phyloP scores from a whole-genome alignment of 2,329 filamentous ascomycete genomes.

The Knufia petricola region DNA sequence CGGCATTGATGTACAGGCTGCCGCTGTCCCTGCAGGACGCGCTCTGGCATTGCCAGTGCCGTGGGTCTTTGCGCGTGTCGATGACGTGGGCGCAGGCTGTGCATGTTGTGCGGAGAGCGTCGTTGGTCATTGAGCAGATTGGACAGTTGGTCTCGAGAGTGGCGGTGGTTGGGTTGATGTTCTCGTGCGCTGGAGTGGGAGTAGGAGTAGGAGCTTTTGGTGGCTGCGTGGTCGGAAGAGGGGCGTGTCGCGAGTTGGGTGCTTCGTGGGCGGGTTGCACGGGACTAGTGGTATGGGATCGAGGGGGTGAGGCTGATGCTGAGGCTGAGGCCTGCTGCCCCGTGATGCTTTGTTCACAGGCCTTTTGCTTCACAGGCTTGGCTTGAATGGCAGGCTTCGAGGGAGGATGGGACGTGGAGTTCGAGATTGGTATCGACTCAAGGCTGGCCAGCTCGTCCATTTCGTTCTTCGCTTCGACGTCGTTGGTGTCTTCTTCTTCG shows the following conservation, averaged over 20 bases:
- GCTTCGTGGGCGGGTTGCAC: no score
- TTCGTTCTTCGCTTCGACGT: conserved; percentile 52
- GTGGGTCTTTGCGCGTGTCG: conserved; percentile 41
- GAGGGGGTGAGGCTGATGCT: neutral
- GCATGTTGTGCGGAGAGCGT: conserved; percentile 48
- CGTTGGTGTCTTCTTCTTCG: conserved; percentile 55
- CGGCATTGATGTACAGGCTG: conserved; percentile 56
- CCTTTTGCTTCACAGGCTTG: conserved; percentile 7
- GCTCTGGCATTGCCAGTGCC: conserved; percentile 56
- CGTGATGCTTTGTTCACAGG: neutral
- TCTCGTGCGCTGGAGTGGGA: neutral
- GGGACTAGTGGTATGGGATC: no score
- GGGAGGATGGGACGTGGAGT: conserved; percentile 9
- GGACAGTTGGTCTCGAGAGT: conserved; percentile 36
- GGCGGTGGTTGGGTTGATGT: neutral
- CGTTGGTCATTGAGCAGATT: conserved; percentile 61
- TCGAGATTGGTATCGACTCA: conserved; percentile 12
- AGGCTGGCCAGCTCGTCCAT: conserved; percentile 55
- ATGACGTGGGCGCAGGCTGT: conserved; percentile 62
- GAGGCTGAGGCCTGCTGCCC: neutral
- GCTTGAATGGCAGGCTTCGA: conserved; percentile 1
- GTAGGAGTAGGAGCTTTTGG: no score
- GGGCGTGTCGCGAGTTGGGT: no score
- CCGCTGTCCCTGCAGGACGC: conserved; percentile 43
- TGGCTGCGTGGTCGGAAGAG: no score